Percentiles rank a stretch among this genome's conserved stretches.
Evolutionary conservation across 306 rosid genomes (phyloP).

Genomic region (Aeschynomene evenia): DNA sequence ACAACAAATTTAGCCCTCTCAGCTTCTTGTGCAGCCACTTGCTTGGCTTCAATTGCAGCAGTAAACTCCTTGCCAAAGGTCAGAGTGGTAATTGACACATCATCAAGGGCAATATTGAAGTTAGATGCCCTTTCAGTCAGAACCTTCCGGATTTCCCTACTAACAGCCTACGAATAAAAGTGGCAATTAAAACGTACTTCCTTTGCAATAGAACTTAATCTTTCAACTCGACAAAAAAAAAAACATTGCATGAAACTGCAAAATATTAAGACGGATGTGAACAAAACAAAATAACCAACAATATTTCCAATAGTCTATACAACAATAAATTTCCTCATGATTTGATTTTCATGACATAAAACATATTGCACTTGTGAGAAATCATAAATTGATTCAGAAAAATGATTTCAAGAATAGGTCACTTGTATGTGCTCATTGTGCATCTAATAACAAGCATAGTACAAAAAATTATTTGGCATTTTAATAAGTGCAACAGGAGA

Average conservation of each 20-base stretch:
- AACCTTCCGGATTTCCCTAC: conserved; percentile 80
- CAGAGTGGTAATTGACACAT: conserved; percentile 76
- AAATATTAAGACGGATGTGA: neutral
- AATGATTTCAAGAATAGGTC: neutral
- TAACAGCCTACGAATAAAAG: conserved; percentile 59
- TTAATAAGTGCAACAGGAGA: neutral
- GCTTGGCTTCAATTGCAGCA: conserved; percentile 94
- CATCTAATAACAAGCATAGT: neutral
- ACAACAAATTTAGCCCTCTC: conserved; percentile 93
- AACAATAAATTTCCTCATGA: neutral
- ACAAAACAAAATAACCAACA: neutral
- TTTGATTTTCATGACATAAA: neutral
- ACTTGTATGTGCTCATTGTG: neutral
- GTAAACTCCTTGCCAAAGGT: conserved; percentile 89
- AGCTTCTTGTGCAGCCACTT: conserved; percentile 95
- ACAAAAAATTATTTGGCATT: neutral
- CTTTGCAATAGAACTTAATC: neutral
- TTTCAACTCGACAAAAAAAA: conserved; percentile 13
- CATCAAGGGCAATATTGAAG: conserved; percentile 85
- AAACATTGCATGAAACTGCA: neutral
- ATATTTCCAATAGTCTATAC: neutral
- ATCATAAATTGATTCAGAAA: neutral
- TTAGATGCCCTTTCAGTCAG: conserved; percentile 80
- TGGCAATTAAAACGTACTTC: neutral
- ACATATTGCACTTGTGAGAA: neutral